Evolutionary conservation across 1,284 basidiomycete genomes (phyloP), one percentile per base, ranked within the genome.

Genomic region (Apiotrichum brassicae): DNA sequence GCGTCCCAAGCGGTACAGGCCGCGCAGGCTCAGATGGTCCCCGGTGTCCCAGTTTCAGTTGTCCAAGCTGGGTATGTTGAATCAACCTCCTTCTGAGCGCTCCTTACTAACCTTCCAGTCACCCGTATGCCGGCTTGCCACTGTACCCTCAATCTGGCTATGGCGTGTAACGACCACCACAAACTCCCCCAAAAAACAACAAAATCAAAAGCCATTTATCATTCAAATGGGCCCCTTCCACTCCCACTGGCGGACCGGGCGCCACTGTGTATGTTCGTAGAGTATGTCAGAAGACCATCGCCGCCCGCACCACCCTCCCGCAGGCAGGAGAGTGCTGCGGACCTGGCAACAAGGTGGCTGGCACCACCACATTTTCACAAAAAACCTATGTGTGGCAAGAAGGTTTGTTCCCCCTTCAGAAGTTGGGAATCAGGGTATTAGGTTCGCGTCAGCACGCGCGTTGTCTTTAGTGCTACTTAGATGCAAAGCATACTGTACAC

Each of bases 401-500:
- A 34, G 33, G 24, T 40, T 40, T n/a, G 5, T 6, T 18, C 16
- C n/a, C 25, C 25, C 22, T 12, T 20, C 19, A 16, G 9, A 12
- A 13, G 37, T 38, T 38, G 37, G 37, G 37, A 38, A 24, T 24
- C 24, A 38, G 37, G 39, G 39, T 40, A 40, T 40, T 40, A 40
- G 25, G 39, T 40, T 40, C 39, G 43, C 43, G 43, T 45, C 19
- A 16, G 23, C 43, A n/a, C 18, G 35, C 43, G 43, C 43, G 34
- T 45, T 43, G 26, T 43, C 30, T 19, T 33, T 7, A 32, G 40
- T 43, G 30, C 19, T 22, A 33, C 41, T n/a, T 43, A 43, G 41
- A 43, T 43, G 41, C 26, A 43, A 24, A 43, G 28, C 30, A 43
- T 43, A 43, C 41, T 43, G 41, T 36, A 37, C 34, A 45, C n/a